Evolutionary conservation across 257 asterid genomes (phyloP).

Genomic region (Perilla frutescens): DNA sequence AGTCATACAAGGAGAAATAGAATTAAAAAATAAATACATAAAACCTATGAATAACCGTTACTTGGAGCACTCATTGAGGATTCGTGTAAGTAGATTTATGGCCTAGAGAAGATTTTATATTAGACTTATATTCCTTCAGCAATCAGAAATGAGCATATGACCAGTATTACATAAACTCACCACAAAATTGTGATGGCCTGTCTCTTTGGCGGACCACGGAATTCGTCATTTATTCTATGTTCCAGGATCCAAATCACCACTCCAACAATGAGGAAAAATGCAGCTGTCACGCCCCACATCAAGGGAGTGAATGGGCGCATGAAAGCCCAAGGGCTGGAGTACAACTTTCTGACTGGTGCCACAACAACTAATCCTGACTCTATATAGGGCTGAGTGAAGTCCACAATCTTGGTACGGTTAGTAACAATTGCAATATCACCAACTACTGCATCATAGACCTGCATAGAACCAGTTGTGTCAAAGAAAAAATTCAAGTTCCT

Average conservation of each 20-base stretch:
- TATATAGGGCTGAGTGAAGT: slow-evolving; percentile 83
- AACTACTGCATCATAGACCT: slow-evolving; percentile 84
- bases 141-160: neutral
- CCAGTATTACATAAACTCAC: slow-evolving; percentile 43
- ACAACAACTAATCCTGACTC: slow-evolving; percentile 86
- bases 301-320: slow-evolving; percentile 69
- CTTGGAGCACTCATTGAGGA: neutral
- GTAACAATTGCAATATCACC: slow-evolving; percentile 82
- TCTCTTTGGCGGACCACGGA: slow-evolving; percentile 81
- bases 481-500: slow-evolving; percentile 15
- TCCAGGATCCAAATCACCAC: slow-evolving; percentile 79
- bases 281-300: slow-evolving; percentile 72
- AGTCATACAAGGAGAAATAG: slow-evolving; percentile 2
- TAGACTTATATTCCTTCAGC: slow-evolving; percentile 2
- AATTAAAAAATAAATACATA: neutral
- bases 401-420: slow-evolving; percentile 72
- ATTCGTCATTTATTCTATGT: slow-evolving; percentile 79
- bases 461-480: slow-evolving; percentile 28
- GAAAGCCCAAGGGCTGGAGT: slow-evolving; percentile 76
- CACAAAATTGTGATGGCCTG: slow-evolving; percentile 73
- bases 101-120: neutral
- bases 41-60: neutral
- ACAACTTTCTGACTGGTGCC: slow-evolving; percentile 56
- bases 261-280: slow-evolving; percentile 67
- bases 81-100: slow-evolving; percentile 6